A percentile compares a stretch with the other conserved stretches of the same genome.
Conservation (phyloP, 805 yeast species). For the Candida tallmaniae region DNA sequence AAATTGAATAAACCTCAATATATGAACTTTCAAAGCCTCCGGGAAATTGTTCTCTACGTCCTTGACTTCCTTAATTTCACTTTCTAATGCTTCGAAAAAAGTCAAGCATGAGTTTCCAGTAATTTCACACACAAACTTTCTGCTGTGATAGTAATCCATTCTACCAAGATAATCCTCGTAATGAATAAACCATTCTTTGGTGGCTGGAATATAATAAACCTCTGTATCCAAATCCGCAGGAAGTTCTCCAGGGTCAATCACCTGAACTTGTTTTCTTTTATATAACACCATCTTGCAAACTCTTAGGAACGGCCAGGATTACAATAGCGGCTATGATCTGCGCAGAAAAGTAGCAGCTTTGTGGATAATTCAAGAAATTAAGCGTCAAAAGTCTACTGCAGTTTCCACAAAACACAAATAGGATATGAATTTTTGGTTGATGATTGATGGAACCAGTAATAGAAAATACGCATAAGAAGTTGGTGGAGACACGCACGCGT, state of each 20-base stretch:
- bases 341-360: no score
- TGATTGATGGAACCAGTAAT: no score
- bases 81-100: conserved; percentile 79
- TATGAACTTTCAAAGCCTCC: conserved; percentile 86
- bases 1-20: conserved; percentile 80
- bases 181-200: conserved; percentile 80
- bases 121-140: conserved; percentile 90
- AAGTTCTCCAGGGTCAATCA: conserved; percentile 51
- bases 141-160: conserved; percentile 66
- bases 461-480: no score
- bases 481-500: no score
- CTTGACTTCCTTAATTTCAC: conserved; percentile 54
- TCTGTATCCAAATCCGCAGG: conserved; percentile 54
- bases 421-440: no score
- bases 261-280: conserved; percentile 66
- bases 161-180: conserved; percentile 74
- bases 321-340: no score
- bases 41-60: conserved; percentile 83
- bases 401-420: no score
- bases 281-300: conserved; percentile 68
- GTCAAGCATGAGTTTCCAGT: conserved; percentile 92
- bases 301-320: no score
- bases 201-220: conserved; percentile 79
- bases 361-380: no score
- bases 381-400: no score